A percentile compares a stretch with the other conserved stretches of the same genome.
phyloP scores from a whole-genome alignment of 2,329 filamentous ascomycete genomes.

The Trichoderma sp. region DNA sequence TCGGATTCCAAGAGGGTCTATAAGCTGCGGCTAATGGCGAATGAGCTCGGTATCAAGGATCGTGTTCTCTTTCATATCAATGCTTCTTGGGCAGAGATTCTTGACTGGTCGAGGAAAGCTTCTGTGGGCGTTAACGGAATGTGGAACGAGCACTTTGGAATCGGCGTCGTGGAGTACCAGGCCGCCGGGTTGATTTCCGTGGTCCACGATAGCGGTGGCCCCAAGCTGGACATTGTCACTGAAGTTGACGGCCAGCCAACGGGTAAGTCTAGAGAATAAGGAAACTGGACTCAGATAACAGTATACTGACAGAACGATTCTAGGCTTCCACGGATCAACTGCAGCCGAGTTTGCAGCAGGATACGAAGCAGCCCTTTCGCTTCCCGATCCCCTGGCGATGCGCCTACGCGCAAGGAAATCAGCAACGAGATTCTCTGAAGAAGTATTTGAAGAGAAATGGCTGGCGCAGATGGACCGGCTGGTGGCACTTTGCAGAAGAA shows the following conservation, averaged over 20 bases:
- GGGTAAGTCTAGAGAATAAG: conserved; percentile 49
- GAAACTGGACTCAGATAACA: not conserved
- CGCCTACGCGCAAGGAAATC: conserved; percentile 73
- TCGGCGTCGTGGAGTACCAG: conserved; percentile 97
- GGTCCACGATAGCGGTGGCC: conserved; percentile 89
- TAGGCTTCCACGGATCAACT: conserved; percentile 83
- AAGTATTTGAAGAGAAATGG: conserved; percentile 81
- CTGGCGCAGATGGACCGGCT: conserved; percentile 69
- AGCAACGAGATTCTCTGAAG: conserved; percentile 81
- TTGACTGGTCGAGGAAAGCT: conserved; percentile 72
- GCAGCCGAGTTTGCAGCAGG: conserved; percentile 74
- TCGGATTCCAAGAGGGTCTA: conserved; percentile 81
- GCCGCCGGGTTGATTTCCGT: conserved; percentile 90
- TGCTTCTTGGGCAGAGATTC: conserved; percentile 82
- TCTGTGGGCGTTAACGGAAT: conserved; percentile 94
- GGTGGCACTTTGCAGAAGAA: conserved; percentile 46
- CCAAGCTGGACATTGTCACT: conserved; percentile 89
- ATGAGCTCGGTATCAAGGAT: conserved; percentile 82
- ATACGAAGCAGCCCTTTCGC: conserved; percentile 72
- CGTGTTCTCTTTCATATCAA: conserved; percentile 85
- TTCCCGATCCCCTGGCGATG: conserved; percentile 72
- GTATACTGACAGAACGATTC: not conserved
- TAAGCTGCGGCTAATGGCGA: conserved; percentile 78
- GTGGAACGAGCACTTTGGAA: conserved; percentile 99
- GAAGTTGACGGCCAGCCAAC: conserved; percentile 75